These are phyloP conservation scores for Sarcodon aspratus DNA, from an alignment of 768 basidiomycete genomes.

Conservation along the genomic window DNA sequence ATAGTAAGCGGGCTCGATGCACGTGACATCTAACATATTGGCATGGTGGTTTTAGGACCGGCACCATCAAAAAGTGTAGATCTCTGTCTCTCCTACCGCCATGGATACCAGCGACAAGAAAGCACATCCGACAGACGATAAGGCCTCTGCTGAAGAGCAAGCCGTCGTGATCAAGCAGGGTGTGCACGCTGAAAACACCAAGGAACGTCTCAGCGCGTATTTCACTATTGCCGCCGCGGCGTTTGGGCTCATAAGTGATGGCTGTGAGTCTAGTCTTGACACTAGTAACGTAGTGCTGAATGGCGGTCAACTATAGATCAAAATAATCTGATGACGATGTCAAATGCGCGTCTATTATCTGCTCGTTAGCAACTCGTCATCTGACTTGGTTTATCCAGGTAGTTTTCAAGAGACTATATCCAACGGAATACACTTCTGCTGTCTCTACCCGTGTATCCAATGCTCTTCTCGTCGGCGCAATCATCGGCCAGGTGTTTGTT, in stretches of 20 bases:
- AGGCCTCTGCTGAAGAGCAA: conserved; percentile 12
- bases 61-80: no score
- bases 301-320: conserved; percentile 31
- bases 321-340: conserved; percentile 63
- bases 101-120: no score
- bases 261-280: conserved; percentile 11
- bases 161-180: conserved; percentile 10
- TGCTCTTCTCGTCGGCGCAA: conserved; percentile 56
- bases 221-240: conserved; percentile 56
- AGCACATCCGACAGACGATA: no score
- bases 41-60: no score
- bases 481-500: conserved; percentile 49
- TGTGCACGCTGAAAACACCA: conserved; percentile 11
- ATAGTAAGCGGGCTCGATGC: no score
- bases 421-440: conserved; percentile 43
- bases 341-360: conserved; percentile 31
- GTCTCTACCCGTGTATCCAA: conserved; percentile 65
- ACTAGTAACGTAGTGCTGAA: background rate
- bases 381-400: conserved; percentile 30
- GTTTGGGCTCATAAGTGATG: conserved; percentile 38
- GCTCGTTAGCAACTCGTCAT: background rate
- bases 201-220: conserved; percentile 40
- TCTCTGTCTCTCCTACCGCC: no score
- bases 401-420: conserved; percentile 55
- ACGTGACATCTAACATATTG: no score